Conservation (phyloP, 169 alveolate species). For the Cryptosporidium andersoni region DNA sequence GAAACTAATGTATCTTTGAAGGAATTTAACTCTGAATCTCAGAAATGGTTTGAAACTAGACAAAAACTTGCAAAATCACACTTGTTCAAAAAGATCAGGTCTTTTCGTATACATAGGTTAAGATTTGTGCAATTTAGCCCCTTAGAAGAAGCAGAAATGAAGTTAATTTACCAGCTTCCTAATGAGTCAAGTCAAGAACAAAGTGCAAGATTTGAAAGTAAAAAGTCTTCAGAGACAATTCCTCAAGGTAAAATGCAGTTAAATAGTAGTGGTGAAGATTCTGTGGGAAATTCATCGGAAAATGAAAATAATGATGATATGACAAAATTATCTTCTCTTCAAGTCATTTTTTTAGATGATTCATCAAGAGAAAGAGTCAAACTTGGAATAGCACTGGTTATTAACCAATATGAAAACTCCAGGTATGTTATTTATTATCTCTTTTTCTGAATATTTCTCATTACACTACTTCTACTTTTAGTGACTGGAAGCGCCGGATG, state of each 20-base stretch:
- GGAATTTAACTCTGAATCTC: slow-evolving; percentile 49
- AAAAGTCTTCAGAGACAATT: neutral
- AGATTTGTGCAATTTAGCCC: slow-evolving; percentile 66
- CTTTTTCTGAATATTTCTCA: too few species aligned
- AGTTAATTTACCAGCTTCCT: slow-evolving; percentile 35
- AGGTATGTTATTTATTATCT: too few species aligned
- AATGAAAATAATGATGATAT: slow-evolving; percentile 23
- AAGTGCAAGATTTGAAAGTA: neutral
- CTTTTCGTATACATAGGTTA: slow-evolving; percentile 46
- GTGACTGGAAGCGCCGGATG: slow-evolving; percentile 67
- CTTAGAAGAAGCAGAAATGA: slow-evolving; percentile 58
- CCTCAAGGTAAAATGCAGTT: neutral
- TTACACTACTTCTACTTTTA: too few species aligned
- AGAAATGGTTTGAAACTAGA: slow-evolving; percentile 45
- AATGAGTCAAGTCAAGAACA: slow-evolving; percentile 7
- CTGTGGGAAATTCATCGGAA: slow-evolving; percentile 17
- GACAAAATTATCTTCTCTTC: slow-evolving; percentile 41
- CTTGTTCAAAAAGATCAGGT: slow-evolving; percentile 36
- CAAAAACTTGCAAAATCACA: slow-evolving; percentile 17
- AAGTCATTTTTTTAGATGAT: slow-evolving; percentile 47
- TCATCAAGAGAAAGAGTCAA: slow-evolving; percentile 67
- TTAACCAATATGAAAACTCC: slow-evolving; percentile 58
- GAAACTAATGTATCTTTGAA: slow-evolving; percentile 23
- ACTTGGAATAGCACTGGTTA: slow-evolving; percentile 52
- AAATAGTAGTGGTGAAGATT: slow-evolving; percentile 67